phyloP scores from a whole-genome alignment of 139 green algal genomes.

The Marvania coccoides region DNA sequence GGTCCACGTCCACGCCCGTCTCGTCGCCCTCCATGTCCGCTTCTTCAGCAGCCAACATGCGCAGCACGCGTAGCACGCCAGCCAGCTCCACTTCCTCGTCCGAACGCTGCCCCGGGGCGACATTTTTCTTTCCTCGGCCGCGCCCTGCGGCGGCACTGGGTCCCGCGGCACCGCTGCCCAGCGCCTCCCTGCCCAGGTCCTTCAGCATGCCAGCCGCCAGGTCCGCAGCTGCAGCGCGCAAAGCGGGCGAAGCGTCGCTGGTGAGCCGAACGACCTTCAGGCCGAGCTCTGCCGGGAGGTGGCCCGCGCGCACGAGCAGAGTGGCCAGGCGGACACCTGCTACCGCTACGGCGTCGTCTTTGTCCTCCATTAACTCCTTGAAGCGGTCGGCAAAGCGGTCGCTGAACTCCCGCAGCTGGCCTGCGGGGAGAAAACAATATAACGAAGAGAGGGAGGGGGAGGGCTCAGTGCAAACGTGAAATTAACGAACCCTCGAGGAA shows the following conservation, averaged over 20 bases:
- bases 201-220: slow-evolving; percentile 53
- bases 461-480: too few species aligned
- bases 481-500: too few species aligned
- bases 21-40: not conserved
- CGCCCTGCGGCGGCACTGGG: not conserved
- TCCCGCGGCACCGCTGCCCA: not conserved
- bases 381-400: slow-evolving; percentile 72
- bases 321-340: slow-evolving; percentile 51
- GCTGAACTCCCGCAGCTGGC: slow-evolving; percentile 61
- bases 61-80: slow-evolving; percentile 37
- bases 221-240: slow-evolving; percentile 54
- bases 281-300: slow-evolving; percentile 14
- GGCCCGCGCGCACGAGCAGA: slow-evolving; percentile 34
- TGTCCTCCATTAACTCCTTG: slow-evolving; percentile 74
- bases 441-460: too few species aligned
- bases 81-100: slow-evolving; percentile 30
- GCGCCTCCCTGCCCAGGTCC: slow-evolving; percentile 22
- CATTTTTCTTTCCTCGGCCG: not conserved
- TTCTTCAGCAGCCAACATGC: not conserved
- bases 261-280: slow-evolving; percentile 48
- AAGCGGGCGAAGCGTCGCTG: slow-evolving; percentile 24
- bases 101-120: not conserved
- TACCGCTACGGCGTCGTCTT: slow-evolving; percentile 69
- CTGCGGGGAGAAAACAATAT: too few species aligned
- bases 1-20: not conserved